phyloP scores from a whole-genome alignment of 2,329 filamentous ascomycete genomes.

The Gaeumannomyces sp. region DNA sequence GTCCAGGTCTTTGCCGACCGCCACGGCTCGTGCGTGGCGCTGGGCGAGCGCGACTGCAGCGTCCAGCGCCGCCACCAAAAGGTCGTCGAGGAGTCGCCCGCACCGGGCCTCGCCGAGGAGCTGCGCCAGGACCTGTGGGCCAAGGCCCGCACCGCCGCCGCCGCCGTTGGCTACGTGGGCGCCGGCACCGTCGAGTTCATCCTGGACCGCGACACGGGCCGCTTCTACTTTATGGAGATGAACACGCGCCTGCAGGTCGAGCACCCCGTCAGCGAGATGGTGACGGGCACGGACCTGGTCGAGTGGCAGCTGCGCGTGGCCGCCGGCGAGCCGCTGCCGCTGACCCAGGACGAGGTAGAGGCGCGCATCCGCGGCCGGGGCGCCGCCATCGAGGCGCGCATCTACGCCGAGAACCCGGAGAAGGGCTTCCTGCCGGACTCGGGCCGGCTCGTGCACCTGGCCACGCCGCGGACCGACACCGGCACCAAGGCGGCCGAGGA shows the following conservation, averaged over 20 bases:
- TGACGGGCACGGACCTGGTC: constrained; percentile 69
- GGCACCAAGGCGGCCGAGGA: constrained; percentile 26
- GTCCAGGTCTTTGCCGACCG: constrained; percentile 87
- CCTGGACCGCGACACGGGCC: constrained; percentile 72
- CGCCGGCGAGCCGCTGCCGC: constrained; percentile 49
- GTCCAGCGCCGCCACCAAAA: constrained; percentile 86
- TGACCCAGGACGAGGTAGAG: constrained; percentile 60
- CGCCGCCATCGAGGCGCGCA: constrained; percentile 89
- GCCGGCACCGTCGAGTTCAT: constrained; percentile 90
- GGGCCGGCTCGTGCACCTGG: constrained; percentile 76
- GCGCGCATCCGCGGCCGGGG: constrained; percentile 67
- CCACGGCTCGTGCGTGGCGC: constrained; percentile 70
- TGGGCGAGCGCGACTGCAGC: constrained; percentile 84
- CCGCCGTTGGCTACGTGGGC: constrained; percentile 80
- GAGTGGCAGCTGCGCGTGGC: constrained; percentile 88
- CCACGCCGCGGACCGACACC: constrained; percentile 52
- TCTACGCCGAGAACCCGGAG: constrained; percentile 93
- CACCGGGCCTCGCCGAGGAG: constrained; percentile 56
- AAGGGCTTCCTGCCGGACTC: constrained; percentile 90
- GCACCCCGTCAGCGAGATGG: constrained; percentile 79
- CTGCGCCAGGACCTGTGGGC: constrained; percentile 59
- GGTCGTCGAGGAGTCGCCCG: constrained; percentile 83
- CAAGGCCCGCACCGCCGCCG: constrained; percentile 58
- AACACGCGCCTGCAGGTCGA: constrained; percentile 91
- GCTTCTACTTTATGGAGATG: constrained; percentile 81